phyloP scores from a whole-genome alignment of 306 rosid species.

The Coriaria nepalensis region DNA sequence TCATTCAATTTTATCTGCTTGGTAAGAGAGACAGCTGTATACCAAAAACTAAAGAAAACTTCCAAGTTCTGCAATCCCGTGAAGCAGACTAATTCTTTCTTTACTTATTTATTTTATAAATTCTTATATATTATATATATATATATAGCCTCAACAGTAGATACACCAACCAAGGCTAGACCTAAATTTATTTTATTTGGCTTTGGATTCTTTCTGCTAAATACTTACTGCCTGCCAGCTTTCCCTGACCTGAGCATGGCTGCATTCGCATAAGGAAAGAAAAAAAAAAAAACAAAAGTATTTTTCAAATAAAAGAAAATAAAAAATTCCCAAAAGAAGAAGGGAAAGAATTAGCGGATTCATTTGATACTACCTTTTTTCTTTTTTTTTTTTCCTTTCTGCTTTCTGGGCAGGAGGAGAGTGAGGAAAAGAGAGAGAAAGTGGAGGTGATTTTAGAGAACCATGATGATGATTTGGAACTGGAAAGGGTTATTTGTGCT shows the following conservation, averaged over 20 bases:
- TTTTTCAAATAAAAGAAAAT: constrained; percentile 10
- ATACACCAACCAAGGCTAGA: too few relatives aligned
- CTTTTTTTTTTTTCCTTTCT: constrained; percentile 12
- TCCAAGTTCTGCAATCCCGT: too few relatives aligned
- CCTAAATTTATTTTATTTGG: constrained; percentile 27
- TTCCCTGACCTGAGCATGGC: constrained; percentile 33
- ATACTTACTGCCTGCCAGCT: constrained; percentile 92
- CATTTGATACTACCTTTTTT: constrained; percentile 4
- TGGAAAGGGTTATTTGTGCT: constrained; percentile 29
- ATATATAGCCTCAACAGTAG: too few relatives aligned
- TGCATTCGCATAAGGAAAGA: constrained; percentile 8
- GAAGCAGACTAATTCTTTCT: too few relatives aligned
- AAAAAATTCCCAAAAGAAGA: constrained; percentile 11
- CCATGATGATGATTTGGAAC: constrained; percentile 39
- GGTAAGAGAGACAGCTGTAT: too few relatives aligned
- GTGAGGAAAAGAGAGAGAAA: constrained; percentile 11
- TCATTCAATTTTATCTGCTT: too few relatives aligned
- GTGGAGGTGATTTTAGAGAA: constrained; percentile 2
- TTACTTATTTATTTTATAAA: too few relatives aligned
- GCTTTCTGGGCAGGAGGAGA: constrained; percentile 27
- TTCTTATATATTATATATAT: too few relatives aligned
- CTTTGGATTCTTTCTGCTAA: constrained; percentile 63
- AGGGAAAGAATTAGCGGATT: constrained; percentile 1
- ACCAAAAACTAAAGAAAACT: too few relatives aligned
- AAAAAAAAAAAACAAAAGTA: constrained; percentile 9